phyloP scores from a whole-genome alignment of 2,329 filamentous ascomycete genomes.

The Rasamsonia emersonii region DNA sequence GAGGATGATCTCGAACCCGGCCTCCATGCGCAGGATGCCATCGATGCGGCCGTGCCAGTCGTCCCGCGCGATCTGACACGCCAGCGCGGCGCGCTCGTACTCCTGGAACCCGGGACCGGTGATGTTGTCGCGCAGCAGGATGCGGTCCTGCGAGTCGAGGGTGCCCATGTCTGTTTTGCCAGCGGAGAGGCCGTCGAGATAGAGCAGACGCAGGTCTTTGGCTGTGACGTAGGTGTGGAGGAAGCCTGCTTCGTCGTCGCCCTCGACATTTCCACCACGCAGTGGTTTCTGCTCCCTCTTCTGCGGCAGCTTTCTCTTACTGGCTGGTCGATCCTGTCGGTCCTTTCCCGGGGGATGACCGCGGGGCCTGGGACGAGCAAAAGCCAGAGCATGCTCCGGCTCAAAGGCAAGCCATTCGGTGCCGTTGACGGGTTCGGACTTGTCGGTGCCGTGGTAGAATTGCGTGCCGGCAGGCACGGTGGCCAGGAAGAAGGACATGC shows the following conservation, averaged over 20 bases:
- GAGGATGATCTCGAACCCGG: slow-evolving; percentile 3
- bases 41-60: slow-evolving; percentile 35
- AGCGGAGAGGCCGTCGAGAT: slow-evolving; percentile 62
- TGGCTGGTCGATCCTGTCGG: not conserved
- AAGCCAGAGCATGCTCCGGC: slow-evolving; percentile 61
- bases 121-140: slow-evolving; percentile 42
- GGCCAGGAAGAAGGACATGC: slow-evolving; percentile 62
- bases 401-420: slow-evolving; percentile 71
- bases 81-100: slow-evolving; percentile 40
- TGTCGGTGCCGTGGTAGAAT: slow-evolving; percentile 56
- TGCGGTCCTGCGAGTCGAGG: slow-evolving; percentile 56
- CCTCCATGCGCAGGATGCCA: slow-evolving; percentile 3
- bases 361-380: slow-evolving; percentile 38
- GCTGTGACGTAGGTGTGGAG: slow-evolving; percentile 58
- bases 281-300: not conserved
- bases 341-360: not conserved
- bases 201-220: slow-evolving; percentile 52
- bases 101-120: slow-evolving; percentile 37
- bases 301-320: not conserved
- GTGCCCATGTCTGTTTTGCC: slow-evolving; percentile 59
- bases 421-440: slow-evolving; percentile 39
- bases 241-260: slow-evolving; percentile 50
- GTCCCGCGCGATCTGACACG: slow-evolving; percentile 47
- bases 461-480: slow-evolving; percentile 56
- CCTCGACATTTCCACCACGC: too few species aligned